Evolutionary conservation across 2,329 filamentous ascomycete genomes (phyloP).

Genomic region (Penicillium sp.): DNA sequence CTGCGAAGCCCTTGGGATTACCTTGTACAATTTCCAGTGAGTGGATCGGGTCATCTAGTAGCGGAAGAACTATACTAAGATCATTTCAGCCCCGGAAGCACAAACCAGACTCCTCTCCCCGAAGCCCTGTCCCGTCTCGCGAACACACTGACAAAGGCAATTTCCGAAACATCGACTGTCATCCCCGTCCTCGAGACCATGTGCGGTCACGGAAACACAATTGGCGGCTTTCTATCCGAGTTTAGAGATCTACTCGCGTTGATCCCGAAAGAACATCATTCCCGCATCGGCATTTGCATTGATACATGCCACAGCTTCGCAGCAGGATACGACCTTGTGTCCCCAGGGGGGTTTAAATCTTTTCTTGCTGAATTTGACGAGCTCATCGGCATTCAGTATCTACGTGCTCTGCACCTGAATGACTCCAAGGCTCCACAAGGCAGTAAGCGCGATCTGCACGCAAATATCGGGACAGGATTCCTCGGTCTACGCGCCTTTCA

Average conservation of each 20-base stretch:
- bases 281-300: constrained; percentile 85
- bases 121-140: constrained; percentile 78
- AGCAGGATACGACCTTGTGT: constrained; percentile 83
- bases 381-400: constrained; percentile 72
- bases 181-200: constrained; percentile 91
- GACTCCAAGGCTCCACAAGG: constrained; percentile 87
- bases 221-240: constrained; percentile 83
- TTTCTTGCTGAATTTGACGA: constrained; percentile 75
- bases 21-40: constrained; percentile 91
- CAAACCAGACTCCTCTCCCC: constrained; percentile 63
- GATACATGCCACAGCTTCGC: constrained; percentile 97
- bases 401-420: constrained; percentile 86
- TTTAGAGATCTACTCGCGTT: constrained; percentile 77
- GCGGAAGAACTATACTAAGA: neutral
- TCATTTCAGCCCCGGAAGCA: constrained; percentile 65
- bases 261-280: constrained; percentile 69
- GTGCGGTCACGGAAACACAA: constrained; percentile 83
- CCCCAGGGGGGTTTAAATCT: constrained; percentile 66
- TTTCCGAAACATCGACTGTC: constrained; percentile 71
- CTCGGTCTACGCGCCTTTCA: constrained; percentile 88
- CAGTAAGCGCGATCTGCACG: constrained; percentile 83
- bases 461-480: constrained; percentile 94
- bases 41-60: constrained; percentile 7
- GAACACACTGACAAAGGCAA: constrained; percentile 74
- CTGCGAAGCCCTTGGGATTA: constrained; percentile 81